Conservation (phyloP, 2,329 filamentous ascomycete genomes). For the Alternaria rosae region DNA sequence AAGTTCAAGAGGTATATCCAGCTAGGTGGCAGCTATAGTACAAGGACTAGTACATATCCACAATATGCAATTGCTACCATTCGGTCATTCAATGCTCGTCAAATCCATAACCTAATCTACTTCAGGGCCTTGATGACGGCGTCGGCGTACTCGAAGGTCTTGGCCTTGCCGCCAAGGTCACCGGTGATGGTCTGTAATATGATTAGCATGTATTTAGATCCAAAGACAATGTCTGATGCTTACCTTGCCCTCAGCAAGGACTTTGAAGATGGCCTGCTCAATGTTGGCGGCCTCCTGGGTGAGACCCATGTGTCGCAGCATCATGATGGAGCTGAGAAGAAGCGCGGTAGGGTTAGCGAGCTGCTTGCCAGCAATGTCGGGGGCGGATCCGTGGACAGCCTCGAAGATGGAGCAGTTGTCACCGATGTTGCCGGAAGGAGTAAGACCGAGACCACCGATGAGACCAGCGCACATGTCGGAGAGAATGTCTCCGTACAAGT, state of each 20-base stretch:
- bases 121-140: slow-evolving; percentile 80
- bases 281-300: slow-evolving; percentile 84
- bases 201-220: slow-evolving; percentile 18
- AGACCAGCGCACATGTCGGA: slow-evolving; percentile 99
- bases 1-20: slow-evolving; percentile 27
- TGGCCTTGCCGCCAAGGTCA: slow-evolving; percentile 93
- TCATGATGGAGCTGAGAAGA: slow-evolving; percentile 97
- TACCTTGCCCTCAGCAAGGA: slow-evolving; percentile 92
- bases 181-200: slow-evolving; percentile 75
- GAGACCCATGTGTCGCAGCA: slow-evolving; percentile 98
- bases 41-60: slow-evolving; percentile 49
- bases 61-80: slow-evolving; percentile 47
- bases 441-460: slow-evolving; percentile 95
- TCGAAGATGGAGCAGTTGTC: slow-evolving; percentile 99
- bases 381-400: slow-evolving; percentile 96
- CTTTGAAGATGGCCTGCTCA: slow-evolving; percentile 94
- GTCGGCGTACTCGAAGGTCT: slow-evolving; percentile 91
- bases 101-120: slow-evolving; percentile 40
- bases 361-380: slow-evolving; percentile 94
- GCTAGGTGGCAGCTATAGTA: slow-evolving; percentile 46
- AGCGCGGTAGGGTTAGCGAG: slow-evolving; percentile 98
- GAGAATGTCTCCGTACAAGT: slow-evolving; percentile 99
- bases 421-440: slow-evolving; percentile 97
- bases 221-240: slow-evolving; percentile 25
- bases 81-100: slow-evolving; percentile 36